Base-by-base conservation (phyloP, 2,329 filamentous ascomycete genomes). In the Verticillium longisporum region DNA sequence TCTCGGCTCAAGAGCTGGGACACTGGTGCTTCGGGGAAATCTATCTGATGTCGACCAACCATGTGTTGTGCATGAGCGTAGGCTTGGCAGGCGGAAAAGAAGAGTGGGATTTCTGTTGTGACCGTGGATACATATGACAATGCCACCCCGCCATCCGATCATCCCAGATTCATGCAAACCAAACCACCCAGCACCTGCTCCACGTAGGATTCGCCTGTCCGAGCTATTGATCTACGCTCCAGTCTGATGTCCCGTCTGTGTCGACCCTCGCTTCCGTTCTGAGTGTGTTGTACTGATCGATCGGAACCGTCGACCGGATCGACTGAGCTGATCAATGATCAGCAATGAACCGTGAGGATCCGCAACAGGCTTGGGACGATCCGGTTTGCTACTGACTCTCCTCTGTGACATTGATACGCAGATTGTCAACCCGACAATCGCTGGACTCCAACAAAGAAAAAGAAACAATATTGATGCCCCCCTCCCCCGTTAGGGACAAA, bases 291-390 rank as follows among this genome's bases (percentile, higher is more conserved):
- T 31, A 26, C 7, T 53, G 36, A 41, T 58, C 56, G 38, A 34
- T 58, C 38, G 37, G 56, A 41, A 31, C 32, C n/a, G 26, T 15
- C 18, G 38, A 10, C 56, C 56, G 56, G 56, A 58, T 58, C 56
- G 38, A 13, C 56, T 32, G 26, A 4, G 37, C 7, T 50, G 56
- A 58, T 58, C 56, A 50, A 2, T 58, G 56, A 58, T 58, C 37
- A 21, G n/a, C 55, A 18, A 21, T 53, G 18, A 18, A 37, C 60
- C 56, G 60, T 69, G 68, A 26, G n/a, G 45, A 53, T 53, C 45
- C 45, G 18, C 18, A 53, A 2, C 45, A 53, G 15, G 45, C 6
- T 21, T 11, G n/a, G 3, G 18, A 53, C 45, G 11, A 6, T 13
- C 41, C 6, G 18, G 2, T 10, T 11, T 41, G 38, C 9, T 50